Base-by-base conservation (phyloP, 805 yeast genomes). In the Tetrapisispora iriomotensis region DNA sequence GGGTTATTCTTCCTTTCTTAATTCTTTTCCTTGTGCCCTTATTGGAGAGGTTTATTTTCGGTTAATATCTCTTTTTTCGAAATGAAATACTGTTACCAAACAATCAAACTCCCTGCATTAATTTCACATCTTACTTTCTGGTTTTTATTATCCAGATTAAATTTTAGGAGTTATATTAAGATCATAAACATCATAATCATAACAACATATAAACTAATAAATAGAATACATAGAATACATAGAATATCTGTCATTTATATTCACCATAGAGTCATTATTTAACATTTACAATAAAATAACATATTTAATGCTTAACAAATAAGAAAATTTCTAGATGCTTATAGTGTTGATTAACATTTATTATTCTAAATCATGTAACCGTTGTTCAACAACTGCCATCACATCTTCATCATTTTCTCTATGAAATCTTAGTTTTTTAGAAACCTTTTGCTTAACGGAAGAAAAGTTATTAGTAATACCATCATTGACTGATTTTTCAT, bases 381-480 rank as follows among this genome's bases (percentile, higher is more conserved):
- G 65, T 33, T 70, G 68, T 30, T 73, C 72, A 36, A 80, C 73
- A 29, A 79, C 76, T 6, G 70, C 73, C 33, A 70, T 73, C 8
- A 75, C 66, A 33, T 75, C 76, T 23, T 66, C 72, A 8, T 66
- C 70, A 10, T 46, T 44, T 34, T 48, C 48, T 4, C 45, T 49
- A 22, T 54, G 62, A 38, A 67, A 60, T 34, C 65, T 60, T 26
- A 73, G 53, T 42, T 65, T 64, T 39, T 66, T 70, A 3, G 54
- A 40, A 2, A 54, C 31, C 23, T 46, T 52, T 12, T 31, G 33
- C 4, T 18, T 29, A 26, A 27, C 34, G n/a, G 30, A 20, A 3
- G 22, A 14, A 8, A 17, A n/a, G 9, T n/a, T 22, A 21, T 18
- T 35, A 5, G 17, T 15, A 17, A 18, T 35, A 6, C 7, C 7